Base-by-base conservation (phyloP, 208 protist genomes). In the Trypanosoma lewisi region DNA sequence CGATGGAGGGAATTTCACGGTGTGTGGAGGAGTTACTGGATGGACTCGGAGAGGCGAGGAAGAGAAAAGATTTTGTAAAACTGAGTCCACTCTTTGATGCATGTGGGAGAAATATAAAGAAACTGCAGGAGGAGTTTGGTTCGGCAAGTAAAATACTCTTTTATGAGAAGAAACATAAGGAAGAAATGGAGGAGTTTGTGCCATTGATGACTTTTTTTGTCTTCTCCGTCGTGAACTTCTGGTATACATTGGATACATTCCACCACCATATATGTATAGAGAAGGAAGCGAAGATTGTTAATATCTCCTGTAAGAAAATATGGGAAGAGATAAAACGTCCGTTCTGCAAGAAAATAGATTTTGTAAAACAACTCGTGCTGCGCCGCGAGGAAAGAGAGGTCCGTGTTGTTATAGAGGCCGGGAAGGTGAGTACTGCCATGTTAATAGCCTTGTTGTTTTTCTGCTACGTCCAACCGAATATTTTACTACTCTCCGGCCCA, bases 121-220 rank as follows among this genome's bases (percentile, higher is more conserved):
- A 55, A 2, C 68, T 92, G 30, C 85, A 92, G 49, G 80, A 80
- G 7, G 82, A 88, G 55, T 92, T 92, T 64, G 62, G 68, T 52
- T 63, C 75, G 11, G 82, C 77, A 36, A 68, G 80, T 16, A 68
- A 74, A n/a, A 69, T 78, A 17, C 69, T 85, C 48, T 77, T 92
- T 59, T 89, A 88, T 76, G 80, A 87, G 53, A 65, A 48, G 39
- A 53, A 53, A 11, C 57, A 54, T 30, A 31, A 36, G 9, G 73
- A 78, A 2, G 72, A 75, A 23, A 83, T 89, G 82, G 80, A 87
- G 58, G 82, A 93, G 75, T 89, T 85, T 56, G 73, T 93, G 25
- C 82, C 85, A 12, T 73, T 89, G 57, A 87, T 93, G 75, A 87
- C 85, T 23, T 93, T 87, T 55, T 93, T 89, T 63, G 77, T 93